phyloP scores from a whole-genome alignment of 202 grass and related monocot genomes.

The Setaria italica region DNA sequence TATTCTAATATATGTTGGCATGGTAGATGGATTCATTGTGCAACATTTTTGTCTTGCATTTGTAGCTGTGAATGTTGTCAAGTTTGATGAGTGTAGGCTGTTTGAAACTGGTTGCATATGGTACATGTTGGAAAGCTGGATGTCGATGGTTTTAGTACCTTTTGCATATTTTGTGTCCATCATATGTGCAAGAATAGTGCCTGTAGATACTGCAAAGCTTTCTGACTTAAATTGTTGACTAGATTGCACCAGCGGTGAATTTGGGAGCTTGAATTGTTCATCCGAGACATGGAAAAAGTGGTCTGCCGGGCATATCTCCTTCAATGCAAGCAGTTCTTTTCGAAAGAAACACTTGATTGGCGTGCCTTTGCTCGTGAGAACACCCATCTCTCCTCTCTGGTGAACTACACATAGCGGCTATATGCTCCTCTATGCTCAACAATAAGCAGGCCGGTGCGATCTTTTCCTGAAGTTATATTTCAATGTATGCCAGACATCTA shows the following conservation, averaged over 20 bases:
- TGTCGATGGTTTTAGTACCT: slow-evolving; percentile 2
- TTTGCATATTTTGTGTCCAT: slow-evolving; percentile 6
- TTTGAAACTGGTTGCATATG: background rate
- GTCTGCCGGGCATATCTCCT: slow-evolving; percentile 55
- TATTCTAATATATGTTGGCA: slow-evolving; percentile 14
- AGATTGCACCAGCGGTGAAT: slow-evolving; percentile 63
- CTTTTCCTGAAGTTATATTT: slow-evolving; percentile 60
- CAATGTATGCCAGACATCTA: slow-evolving; percentile 53
- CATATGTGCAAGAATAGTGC: background rate
- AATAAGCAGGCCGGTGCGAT: slow-evolving; percentile 57
- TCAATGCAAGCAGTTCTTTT: slow-evolving; percentile 55
- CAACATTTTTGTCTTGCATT: background rate
- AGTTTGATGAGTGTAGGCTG: background rate
- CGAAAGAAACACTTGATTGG: slow-evolving; percentile 78
- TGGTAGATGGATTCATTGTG: background rate
- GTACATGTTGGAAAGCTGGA: background rate
- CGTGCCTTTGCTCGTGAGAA: slow-evolving; percentile 62
- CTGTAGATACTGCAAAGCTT: background rate
- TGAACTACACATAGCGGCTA: slow-evolving; percentile 83
- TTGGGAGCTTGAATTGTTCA: slow-evolving; percentile 54
- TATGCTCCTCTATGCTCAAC: slow-evolving; percentile 55
- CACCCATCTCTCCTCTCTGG: slow-evolving; percentile 64
- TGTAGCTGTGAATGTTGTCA: slow-evolving; percentile 19
- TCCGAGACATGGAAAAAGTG: slow-evolving; percentile 79
- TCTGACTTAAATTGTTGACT: slow-evolving; percentile 43